Percentiles rank a stretch among this genome's conserved stretches.
Evolutionary conservation across 257 asterid species (phyloP).

Genomic region (Ehretia macrophylla): DNA sequence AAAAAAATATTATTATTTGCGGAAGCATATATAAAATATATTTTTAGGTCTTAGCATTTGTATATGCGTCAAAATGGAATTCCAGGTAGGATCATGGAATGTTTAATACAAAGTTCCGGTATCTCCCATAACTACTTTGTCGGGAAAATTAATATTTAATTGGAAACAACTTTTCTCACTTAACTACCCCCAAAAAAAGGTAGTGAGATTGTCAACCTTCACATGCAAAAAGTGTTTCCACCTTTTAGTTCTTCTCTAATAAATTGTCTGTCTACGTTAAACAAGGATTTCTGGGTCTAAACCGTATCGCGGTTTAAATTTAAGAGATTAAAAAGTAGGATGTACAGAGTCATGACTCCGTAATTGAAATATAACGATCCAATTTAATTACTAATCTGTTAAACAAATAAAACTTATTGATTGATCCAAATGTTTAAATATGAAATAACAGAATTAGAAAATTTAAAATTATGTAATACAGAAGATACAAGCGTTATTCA

Average conservation of each 20-base stretch:
- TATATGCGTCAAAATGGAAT: conserved; percentile 30
- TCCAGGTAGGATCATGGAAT: conserved; percentile 37
- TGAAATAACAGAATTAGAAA: too few species aligned
- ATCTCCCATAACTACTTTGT: conserved; percentile 23
- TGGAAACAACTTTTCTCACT: conserved; percentile 1
- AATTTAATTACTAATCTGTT: too few species aligned
- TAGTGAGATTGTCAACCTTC: conserved; percentile 40
- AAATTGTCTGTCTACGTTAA: neutral
- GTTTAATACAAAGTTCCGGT: conserved; percentile 19
- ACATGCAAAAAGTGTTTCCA: conserved; percentile 34
- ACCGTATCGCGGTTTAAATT: too few species aligned
- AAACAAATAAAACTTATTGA: too few species aligned
- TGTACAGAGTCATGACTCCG: too few species aligned
- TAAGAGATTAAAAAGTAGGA: too few species aligned
- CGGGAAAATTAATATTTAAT: conserved; percentile 6
- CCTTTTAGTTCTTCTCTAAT: neutral
- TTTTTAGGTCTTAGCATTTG: neutral
- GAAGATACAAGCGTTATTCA: too few species aligned
- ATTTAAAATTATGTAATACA: too few species aligned
- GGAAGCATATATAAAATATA: neutral
- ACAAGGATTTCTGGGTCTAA: neutral
- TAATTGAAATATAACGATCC: too few species aligned
- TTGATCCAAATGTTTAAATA: too few species aligned
- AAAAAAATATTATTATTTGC: neutral
- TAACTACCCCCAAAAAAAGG: conserved; percentile 29